A percentile compares a stretch with the other conserved stretches of the same genome.
These are phyloP conservation scores for Quercus rubra DNA, from an alignment of 306 rosid genomes.

Conservation along the genomic window DNA sequence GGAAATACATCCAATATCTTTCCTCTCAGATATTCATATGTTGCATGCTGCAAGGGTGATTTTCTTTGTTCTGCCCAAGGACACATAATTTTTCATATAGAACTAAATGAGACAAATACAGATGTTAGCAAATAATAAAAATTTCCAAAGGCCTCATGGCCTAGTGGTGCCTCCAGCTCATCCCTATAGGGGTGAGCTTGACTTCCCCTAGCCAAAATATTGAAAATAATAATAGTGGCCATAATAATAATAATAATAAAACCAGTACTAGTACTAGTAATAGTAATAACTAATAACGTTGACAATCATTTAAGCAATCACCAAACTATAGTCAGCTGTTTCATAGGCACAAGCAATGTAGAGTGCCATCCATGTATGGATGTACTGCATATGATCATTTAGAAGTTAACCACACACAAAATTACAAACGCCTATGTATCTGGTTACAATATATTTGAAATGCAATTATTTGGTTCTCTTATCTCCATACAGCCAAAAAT, in stretches of 20 bases:
- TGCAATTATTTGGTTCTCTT: background rate
- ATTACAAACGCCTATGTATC: background rate
- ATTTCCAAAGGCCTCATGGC: background rate
- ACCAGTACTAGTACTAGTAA: too few species aligned
- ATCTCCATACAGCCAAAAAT: background rate
- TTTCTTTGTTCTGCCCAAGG: constrained; percentile 59
- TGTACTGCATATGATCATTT: background rate
- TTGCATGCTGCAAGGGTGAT: constrained; percentile 62
- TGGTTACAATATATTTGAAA: background rate
- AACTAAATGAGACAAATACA: background rate
- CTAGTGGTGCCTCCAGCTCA: too few species aligned
- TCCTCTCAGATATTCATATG: constrained; percentile 77
- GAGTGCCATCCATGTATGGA: too few species aligned
- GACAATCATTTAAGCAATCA: too few species aligned
- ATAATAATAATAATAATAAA: too few species aligned
- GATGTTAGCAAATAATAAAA: background rate
- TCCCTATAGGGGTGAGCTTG: too few species aligned
- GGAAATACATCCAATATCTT: constrained; percentile 78
- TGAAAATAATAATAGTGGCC: too few species aligned
- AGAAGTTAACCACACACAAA: background rate
- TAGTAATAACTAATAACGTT: background rate
- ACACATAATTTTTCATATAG: background rate
- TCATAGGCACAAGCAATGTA: too few species aligned
- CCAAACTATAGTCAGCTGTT: too few species aligned
- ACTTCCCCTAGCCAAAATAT: too few species aligned